Evolutionary conservation across 768 basidiomycete species (phyloP).

Genomic region (Sarcodon aspratus): DNA sequence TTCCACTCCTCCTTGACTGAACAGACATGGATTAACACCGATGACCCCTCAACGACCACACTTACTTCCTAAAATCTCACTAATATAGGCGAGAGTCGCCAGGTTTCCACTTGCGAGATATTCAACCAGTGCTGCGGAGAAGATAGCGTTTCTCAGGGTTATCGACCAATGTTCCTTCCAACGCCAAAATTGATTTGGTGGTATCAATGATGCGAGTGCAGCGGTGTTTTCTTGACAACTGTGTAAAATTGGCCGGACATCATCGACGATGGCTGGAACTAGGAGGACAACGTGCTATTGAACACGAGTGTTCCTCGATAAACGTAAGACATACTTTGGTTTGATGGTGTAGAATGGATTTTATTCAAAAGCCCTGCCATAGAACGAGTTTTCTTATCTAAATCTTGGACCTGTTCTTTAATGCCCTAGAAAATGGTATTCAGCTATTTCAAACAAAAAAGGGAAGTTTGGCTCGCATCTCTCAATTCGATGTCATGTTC

Average conservation of each 20-base stretch:
- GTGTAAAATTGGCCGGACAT: constrained; percentile 41
- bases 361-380: constrained; percentile 72
- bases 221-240: constrained; percentile 40
- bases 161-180: constrained; percentile 81
- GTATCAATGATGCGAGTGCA: constrained; percentile 47
- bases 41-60: constrained; percentile 1
- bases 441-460: background rate
- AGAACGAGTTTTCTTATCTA: constrained; percentile 65
- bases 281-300: background rate
- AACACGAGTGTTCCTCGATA: background rate
- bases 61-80: constrained; percentile 59
- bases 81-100: constrained; percentile 40
- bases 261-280: constrained; percentile 54
- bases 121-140: constrained; percentile 51
- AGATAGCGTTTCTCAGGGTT: constrained; percentile 56
- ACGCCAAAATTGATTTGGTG: constrained; percentile 67
- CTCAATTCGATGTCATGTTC: constrained; percentile 52
- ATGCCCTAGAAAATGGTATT: constrained; percentile 47
- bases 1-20: constrained; percentile 63
- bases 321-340: constrained; percentile 34
- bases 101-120: constrained; percentile 52
- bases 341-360: constrained; percentile 62
- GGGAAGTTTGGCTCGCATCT: constrained; percentile 36
- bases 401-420: constrained; percentile 59
- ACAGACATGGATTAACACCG: background rate